Evolutionary conservation across 371 early-diverging fungal genomes (phyloP).

Genomic region (Phascolomyces articulosus): DNA sequence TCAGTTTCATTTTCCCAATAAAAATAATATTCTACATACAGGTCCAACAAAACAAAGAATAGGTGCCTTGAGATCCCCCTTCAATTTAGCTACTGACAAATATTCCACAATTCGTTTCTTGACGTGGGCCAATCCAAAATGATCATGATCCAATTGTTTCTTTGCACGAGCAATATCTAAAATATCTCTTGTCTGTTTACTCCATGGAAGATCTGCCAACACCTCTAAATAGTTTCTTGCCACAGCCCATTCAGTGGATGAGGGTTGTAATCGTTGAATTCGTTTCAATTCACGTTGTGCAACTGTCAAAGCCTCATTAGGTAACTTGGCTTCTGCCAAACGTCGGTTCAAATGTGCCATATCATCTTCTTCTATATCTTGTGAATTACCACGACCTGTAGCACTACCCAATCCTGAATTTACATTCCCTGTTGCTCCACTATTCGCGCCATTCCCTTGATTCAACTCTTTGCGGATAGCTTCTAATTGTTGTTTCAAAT

Average conservation of each 20-base stretch:
- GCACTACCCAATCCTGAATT: slow-evolving; percentile 53
- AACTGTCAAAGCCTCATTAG: slow-evolving; percentile 66
- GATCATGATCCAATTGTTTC: slow-evolving; percentile 75
- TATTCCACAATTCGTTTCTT: slow-evolving; percentile 85
- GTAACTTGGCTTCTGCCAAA: slow-evolving; percentile 65
- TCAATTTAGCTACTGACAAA: slow-evolving; percentile 80
- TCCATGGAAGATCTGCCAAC: slow-evolving; percentile 83
- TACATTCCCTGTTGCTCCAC: slow-evolving; percentile 10
- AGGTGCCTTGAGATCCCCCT: slow-evolving; percentile 80
- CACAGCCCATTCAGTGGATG: slow-evolving; percentile 82
- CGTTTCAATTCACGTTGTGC: slow-evolving; percentile 77
- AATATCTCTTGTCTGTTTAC: slow-evolving; percentile 56
- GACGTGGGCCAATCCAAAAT: slow-evolving; percentile 83
- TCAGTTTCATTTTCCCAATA: neutral
- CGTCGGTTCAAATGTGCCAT: slow-evolving; percentile 59
- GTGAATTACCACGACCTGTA: neutral
- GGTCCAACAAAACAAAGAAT: slow-evolving; percentile 85
- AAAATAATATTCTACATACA: slow-evolving; percentile 24
- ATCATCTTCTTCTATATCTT: slow-evolving; percentile 53
- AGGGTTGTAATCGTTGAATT: slow-evolving; percentile 63
- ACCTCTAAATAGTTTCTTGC: slow-evolving; percentile 79
- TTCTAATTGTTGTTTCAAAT: slow-evolving; percentile 72
- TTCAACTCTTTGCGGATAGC: slow-evolving; percentile 79
- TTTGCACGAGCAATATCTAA: slow-evolving; percentile 72
- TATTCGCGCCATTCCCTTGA: slow-evolving; percentile 48